These are phyloP conservation scores for Inga leiocalycina DNA, from an alignment of 306 rosid species.

Conservation along the genomic window DNA sequence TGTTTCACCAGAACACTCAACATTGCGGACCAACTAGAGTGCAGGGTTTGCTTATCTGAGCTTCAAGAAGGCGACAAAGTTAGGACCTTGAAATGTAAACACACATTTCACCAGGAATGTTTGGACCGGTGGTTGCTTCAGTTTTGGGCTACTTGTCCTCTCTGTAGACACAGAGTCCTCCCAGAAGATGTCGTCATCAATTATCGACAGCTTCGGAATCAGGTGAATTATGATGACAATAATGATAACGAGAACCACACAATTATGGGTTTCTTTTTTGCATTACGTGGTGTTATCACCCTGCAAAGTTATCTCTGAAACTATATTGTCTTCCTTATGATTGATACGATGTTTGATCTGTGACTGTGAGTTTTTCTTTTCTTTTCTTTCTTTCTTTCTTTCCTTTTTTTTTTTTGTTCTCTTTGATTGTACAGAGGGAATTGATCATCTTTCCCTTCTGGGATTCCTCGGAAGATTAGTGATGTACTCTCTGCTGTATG, in stretches of 20 bases:
- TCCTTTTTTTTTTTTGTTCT: background rate
- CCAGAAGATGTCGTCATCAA: constrained; percentile 70
- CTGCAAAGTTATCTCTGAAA: constrained; percentile 55
- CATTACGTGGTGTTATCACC: constrained; percentile 54
- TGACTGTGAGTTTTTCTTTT: background rate
- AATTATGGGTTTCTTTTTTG: constrained; percentile 50
- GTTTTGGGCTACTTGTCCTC: constrained; percentile 83
- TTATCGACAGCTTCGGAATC: constrained; percentile 58
- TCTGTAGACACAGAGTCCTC: constrained; percentile 74
- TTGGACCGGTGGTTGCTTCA: constrained; percentile 82
- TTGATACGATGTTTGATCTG: background rate
- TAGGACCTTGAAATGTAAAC: constrained; percentile 71
- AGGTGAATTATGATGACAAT: constrained; percentile 48
- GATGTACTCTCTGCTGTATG: constrained; percentile 1
- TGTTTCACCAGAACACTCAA: constrained; percentile 34
- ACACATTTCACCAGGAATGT: constrained; percentile 81
- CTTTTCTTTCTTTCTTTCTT: background rate
- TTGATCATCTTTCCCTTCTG: constrained; percentile 8
- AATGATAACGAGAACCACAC: constrained; percentile 53
- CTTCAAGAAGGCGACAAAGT: constrained; percentile 76
- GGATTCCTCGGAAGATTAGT: background rate
- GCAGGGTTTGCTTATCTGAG: constrained; percentile 79
- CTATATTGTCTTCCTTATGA: background rate
- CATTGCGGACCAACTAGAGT: constrained; percentile 38
- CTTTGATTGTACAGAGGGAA: constrained; percentile 25